Evolutionary conservation across 2,329 filamentous ascomycete genomes (phyloP).

Genomic region (Pseudogymnoascus sp.): DNA sequence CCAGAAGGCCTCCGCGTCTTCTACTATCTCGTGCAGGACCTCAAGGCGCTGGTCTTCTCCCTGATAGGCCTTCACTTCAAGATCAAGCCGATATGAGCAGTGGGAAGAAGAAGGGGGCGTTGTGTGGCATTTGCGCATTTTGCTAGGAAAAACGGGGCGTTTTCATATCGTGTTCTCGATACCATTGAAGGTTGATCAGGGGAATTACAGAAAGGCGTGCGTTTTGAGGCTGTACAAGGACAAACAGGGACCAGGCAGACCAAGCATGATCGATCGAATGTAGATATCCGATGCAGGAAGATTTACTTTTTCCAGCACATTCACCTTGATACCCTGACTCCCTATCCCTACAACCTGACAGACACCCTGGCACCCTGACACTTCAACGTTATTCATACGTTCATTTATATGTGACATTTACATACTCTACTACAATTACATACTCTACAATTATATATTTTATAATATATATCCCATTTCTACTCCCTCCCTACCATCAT

Average conservation of each 20-base stretch:
- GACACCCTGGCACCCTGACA: not conserved
- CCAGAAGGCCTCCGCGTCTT: slow-evolving; percentile 94
- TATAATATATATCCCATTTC: not conserved
- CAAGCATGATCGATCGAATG: slow-evolving; percentile 9
- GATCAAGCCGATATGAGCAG: slow-evolving; percentile 66
- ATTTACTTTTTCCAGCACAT: not conserved
- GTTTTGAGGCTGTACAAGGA: not conserved
- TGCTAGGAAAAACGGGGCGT: slow-evolving; percentile 6
- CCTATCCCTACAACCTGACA: too few species aligned
- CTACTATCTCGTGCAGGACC: slow-evolving; percentile 95
- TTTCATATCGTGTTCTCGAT: slow-evolving; percentile 9
- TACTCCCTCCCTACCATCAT: not conserved
- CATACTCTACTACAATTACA: not conserved
- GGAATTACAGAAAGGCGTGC: not conserved
- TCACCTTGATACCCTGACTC: not conserved
- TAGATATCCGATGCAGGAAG: slow-evolving; percentile 2
- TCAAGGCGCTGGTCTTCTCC: slow-evolving; percentile 95
- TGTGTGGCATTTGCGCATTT: slow-evolving; percentile 7
- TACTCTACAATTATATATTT: not conserved
- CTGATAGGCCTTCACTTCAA: slow-evolving; percentile 97
- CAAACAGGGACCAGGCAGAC: slow-evolving; percentile 13
- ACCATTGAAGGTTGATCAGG: slow-evolving; percentile 5
- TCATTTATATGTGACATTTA: not conserved
- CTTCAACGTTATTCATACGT: not conserved
- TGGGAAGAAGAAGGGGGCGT: not conserved